These are phyloP conservation scores for Phialocephala subalpina DNA, from an alignment of 2,329 filamentous ascomycete genomes.

Conservation along the genomic window DNA sequence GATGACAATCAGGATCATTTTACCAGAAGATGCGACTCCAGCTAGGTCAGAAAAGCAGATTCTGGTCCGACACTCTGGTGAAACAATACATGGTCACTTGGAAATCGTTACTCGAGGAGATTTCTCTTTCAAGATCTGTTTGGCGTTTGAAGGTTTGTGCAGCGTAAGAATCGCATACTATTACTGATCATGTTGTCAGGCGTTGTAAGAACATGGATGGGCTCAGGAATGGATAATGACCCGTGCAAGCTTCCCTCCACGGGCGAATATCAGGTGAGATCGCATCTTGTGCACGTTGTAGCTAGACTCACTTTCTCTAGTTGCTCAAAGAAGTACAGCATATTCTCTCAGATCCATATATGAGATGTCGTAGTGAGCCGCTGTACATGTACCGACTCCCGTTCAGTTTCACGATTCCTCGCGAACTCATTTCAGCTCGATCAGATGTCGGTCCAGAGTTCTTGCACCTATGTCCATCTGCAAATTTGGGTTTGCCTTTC, in stretches of 20 bases:
- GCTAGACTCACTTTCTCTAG: background rate
- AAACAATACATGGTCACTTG: constrained; percentile 15
- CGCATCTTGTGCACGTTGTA: background rate
- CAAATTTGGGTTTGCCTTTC: constrained; percentile 8
- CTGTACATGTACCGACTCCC: constrained; percentile 12
- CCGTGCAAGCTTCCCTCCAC: constrained; percentile 12
- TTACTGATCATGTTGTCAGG: background rate
- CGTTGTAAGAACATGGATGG: constrained; percentile 19
- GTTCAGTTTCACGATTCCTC: constrained; percentile 16
- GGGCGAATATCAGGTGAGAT: constrained; percentile 14
- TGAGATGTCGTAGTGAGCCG: background rate
- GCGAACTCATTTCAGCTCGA: constrained; percentile 18
- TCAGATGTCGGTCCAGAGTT: constrained; percentile 19
- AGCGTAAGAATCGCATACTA: background rate
- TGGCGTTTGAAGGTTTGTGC: constrained; percentile 18
- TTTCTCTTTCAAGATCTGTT: constrained; percentile 12
- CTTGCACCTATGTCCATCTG: constrained; percentile 19
- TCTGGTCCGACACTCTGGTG: constrained; percentile 11
- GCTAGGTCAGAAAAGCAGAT: background rate
- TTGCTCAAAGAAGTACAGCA: constrained; percentile 6
- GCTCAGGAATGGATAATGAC: constrained; percentile 8
- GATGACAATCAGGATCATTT: constrained; percentile 16
- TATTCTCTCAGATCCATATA: constrained; percentile 3
- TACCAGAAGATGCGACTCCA: constrained; percentile 11
- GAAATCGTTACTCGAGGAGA: constrained; percentile 9